Conservation (phyloP, 257 asterid genomes). For the Primulina eburnea region DNA sequence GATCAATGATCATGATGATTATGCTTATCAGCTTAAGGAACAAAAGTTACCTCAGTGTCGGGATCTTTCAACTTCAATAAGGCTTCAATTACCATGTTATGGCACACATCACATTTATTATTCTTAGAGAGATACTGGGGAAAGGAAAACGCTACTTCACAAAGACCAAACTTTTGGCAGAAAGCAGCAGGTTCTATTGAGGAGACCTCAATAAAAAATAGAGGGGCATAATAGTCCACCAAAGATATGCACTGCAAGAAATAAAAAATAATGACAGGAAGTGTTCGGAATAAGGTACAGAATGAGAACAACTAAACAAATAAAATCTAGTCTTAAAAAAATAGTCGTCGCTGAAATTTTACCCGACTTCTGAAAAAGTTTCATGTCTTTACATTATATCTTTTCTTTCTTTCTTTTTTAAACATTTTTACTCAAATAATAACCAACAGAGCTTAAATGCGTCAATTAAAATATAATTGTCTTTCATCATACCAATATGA, state of each 20-base stretch:
- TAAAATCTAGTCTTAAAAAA: conserved; percentile 4
- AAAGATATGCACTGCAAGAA: conserved; percentile 64
- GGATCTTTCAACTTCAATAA: conserved; percentile 80
- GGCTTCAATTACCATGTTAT: conserved; percentile 62
- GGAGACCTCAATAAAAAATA: conserved; percentile 69
- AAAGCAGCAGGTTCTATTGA: conserved; percentile 50
- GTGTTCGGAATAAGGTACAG: conserved; percentile 14
- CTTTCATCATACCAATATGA: neutral
- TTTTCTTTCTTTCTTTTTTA: neutral
- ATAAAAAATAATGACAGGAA: conserved; percentile 13
- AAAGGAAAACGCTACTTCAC: conserved; percentile 40
- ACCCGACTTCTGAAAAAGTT: neutral
- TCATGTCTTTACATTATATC: conserved; percentile 1
- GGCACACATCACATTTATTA: conserved; percentile 74
- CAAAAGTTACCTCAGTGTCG: conserved; percentile 63
- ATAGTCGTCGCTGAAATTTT: conserved; percentile 13
- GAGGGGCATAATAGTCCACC: conserved; percentile 89
- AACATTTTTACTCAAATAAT: conserved; percentile 4
- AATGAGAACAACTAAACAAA: neutral
- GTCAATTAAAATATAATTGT: neutral
- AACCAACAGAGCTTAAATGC: conserved; percentile 1
- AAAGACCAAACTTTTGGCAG: conserved; percentile 64
- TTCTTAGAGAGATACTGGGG: conserved; percentile 38
- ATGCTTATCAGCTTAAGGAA: conserved; percentile 1
- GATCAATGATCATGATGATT: neutral